Evolutionary conservation across 371 early-diverging fungal genomes (phyloP), one percentile per base, ranked within the genome.

Genomic region (Circinella umbellata): DNA sequence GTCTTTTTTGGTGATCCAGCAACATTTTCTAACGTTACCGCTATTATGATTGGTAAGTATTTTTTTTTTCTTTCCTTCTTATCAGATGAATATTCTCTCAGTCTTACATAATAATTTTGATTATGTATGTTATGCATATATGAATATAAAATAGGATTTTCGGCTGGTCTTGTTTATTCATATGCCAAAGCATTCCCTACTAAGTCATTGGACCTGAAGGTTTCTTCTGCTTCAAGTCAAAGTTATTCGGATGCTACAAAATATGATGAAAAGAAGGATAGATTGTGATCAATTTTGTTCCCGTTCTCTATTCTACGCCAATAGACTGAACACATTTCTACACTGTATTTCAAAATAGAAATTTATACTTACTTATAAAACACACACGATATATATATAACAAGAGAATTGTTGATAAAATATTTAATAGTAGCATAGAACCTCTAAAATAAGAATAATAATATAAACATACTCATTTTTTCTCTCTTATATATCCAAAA

Each of bases 1-100:
- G 63, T 99, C n/a, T 97, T 97, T 81, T 95, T 98, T 80, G 90
- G 89, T 53, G 98, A 95, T 72, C 91, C 93, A 18, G 91, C 94
- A 34, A 93, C 95, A 0, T 76, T 89, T 51, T 95, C 91, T 18
- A 90, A 91, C 66, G 87, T 97, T 39, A 75, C 88, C 35, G 95
- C 95, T 8, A 93, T 98, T 34, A 47, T 91, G 67, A 87, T 96
- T 69, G 84, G 83, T 76, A 77, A 68, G 76, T 63, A 17, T 27
- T 51, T 51, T 0, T 17, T 4, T 1, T 51, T 5, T 51, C 15
- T 5, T 11, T 42, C 9, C 42, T 9, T 42, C 6, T 9, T 42
- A 42, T 42, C 5, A 51, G 51, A 14, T 51, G 2, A 13, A 5
- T 15, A 51, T 7, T n/a, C 51, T 6, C 15, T 51, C 51, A 8